Evolutionary conservation across 768 basidiomycete species (phyloP).

Genomic region (Hortiboletus campestris): DNA sequence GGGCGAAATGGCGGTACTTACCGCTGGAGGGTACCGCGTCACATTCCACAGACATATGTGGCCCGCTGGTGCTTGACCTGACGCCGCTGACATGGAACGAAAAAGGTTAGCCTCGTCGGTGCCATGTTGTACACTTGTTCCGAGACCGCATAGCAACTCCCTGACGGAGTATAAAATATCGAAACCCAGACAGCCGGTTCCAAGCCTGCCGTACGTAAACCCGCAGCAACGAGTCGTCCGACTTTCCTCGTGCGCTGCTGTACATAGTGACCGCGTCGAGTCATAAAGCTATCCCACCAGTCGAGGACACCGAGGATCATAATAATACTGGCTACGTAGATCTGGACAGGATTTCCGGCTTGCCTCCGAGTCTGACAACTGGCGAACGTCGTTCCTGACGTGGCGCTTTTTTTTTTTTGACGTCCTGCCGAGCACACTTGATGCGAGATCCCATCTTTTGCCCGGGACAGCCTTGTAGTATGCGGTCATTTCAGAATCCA

Average conservation of each 20-base stretch:
- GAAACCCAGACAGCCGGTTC: background rate
- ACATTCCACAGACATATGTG: slow-evolving; percentile 28
- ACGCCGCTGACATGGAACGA: slow-evolving; percentile 32
- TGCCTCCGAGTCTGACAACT: slow-evolving; percentile 4
- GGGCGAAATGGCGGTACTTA: slow-evolving; percentile 27
- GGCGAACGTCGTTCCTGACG: slow-evolving; percentile 15
- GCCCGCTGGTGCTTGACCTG: slow-evolving; percentile 18
- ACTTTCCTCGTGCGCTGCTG: too few species aligned
- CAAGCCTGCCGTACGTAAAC: background rate
- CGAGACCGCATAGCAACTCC: slow-evolving; percentile 34
- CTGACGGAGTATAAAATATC: slow-evolving; percentile 17
- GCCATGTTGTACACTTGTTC: slow-evolving; percentile 24
- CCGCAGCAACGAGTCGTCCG: too few species aligned
- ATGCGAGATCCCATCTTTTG: slow-evolving; percentile 19
- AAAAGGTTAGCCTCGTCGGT: slow-evolving; percentile 21
- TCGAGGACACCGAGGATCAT: background rate
- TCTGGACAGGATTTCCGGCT: background rate
- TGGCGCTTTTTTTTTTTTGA: slow-evolving; percentile 24
- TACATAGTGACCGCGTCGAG: too few species aligned
- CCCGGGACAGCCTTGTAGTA: background rate
- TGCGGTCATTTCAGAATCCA: background rate
- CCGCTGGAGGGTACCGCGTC: slow-evolving; percentile 19
- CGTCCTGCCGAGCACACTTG: slow-evolving; percentile 10
- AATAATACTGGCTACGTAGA: background rate
- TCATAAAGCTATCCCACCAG: background rate